Percentiles rank a stretch among this genome's conserved stretches.
phyloP scores from a whole-genome alignment of 2,329 filamentous ascomycete species.

The Aspergillus awamori region DNA sequence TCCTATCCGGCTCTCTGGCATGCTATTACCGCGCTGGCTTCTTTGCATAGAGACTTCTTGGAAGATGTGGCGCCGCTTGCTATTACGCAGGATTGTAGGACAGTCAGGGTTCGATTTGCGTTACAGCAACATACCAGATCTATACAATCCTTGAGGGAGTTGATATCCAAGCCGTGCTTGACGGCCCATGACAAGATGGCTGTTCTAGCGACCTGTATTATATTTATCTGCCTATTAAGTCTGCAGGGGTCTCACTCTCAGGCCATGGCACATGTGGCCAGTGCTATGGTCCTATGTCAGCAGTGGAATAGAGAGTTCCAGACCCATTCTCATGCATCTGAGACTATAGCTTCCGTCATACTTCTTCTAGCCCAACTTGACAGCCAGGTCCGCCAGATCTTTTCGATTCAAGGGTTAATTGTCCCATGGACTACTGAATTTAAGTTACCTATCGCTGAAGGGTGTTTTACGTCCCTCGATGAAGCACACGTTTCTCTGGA shows the following conservation, averaged over 20 bases:
- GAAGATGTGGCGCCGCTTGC: neutral
- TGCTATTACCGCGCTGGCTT: slow-evolving; percentile 3
- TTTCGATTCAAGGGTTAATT: neutral
- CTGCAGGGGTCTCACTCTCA: neutral
- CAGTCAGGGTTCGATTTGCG: neutral
- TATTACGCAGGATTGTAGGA: no score
- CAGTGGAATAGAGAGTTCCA: neutral
- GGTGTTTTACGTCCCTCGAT: neutral
- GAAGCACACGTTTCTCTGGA: neutral
- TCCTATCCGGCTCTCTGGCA: slow-evolving; percentile 8
- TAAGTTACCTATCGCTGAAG: neutral
- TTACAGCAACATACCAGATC: neutral
- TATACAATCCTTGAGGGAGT: neutral
- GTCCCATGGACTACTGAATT: neutral
- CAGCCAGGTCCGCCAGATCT: neutral
- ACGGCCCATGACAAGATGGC: neutral
- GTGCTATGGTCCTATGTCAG: neutral
- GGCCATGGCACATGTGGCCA: slow-evolving; percentile 5
- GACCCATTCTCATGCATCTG: neutral
- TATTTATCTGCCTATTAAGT: slow-evolving; percentile 3
- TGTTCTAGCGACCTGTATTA: neutral
- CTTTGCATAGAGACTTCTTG: slow-evolving; percentile 5
- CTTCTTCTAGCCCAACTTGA: slow-evolving; percentile 1
- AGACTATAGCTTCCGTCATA: neutral
- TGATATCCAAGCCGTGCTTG: neutral